Conservation (phyloP, 2,329 filamentous ascomycete species). For the Diaporthe destruens region DNA sequence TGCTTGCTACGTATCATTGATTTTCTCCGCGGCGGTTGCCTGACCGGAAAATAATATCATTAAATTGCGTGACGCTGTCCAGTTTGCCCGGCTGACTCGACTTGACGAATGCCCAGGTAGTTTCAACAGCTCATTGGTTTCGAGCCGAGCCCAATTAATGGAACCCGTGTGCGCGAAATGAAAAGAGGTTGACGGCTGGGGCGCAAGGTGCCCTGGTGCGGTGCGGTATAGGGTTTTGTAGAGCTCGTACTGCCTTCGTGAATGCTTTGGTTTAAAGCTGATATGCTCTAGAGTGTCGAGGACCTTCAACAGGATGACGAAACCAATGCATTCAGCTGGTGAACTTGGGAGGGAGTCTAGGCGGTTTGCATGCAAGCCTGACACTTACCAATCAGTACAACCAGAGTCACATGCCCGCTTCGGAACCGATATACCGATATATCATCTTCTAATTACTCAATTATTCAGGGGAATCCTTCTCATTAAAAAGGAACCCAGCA, state of each 20-base stretch:
- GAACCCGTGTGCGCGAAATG: background rate
- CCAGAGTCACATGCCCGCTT: no score
- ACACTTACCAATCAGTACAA: no score
- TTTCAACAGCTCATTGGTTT: background rate
- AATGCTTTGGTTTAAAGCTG: background rate
- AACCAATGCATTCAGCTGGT: no score
- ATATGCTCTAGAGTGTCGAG: background rate
- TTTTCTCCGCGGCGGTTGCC: no score
- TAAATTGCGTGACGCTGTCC: background rate
- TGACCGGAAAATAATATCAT: background rate
- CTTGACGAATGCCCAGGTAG: background rate
- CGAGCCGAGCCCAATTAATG: background rate
- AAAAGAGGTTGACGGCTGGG: background rate
- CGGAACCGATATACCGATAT: no score
- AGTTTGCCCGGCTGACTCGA: background rate
- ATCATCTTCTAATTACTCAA: no score
- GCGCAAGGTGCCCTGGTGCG: background rate
- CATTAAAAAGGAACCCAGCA: no score
- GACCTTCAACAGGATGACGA: no score
- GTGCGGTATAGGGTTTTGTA: constrained; percentile 5
- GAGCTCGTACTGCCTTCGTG: background rate
- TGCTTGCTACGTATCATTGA: background rate
- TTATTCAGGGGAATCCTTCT: no score
- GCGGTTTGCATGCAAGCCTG: no score
- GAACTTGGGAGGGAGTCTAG: no score